Percentiles rank a stretch among this genome's conserved stretches.
Conservation (phyloP, 805 yeast genomes). For the Kodamaea leandrae region DNA sequence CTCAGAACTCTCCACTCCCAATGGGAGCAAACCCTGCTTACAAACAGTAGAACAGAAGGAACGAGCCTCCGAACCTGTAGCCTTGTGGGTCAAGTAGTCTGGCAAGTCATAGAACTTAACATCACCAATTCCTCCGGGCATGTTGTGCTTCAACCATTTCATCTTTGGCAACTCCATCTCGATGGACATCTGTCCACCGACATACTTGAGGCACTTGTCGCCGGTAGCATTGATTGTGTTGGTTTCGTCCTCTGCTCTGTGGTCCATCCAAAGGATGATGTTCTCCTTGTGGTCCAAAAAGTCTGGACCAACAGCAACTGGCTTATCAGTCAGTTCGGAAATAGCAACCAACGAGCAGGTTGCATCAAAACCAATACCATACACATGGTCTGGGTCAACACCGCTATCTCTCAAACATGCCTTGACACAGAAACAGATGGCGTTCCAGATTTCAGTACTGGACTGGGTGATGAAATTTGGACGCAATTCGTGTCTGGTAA, state of each 20-base stretch:
- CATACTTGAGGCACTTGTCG: constrained; percentile 80
- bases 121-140: constrained; percentile 55
- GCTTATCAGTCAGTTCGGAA: constrained; percentile 59
- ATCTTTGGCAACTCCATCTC: constrained; percentile 98
- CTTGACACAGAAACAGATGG: constrained; percentile 78
- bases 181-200: constrained; percentile 96
- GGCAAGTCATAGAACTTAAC: constrained; percentile 90
- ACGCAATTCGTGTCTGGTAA: constrained; percentile 71
- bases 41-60: constrained; percentile 90
- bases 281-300: constrained; percentile 71
- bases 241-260: constrained; percentile 84
- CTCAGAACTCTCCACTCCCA: constrained; percentile 81
- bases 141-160: constrained; percentile 88
- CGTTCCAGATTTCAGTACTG: constrained; percentile 87
- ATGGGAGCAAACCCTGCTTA: constrained; percentile 92
- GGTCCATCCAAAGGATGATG: constrained; percentile 97
- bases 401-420: constrained; percentile 72
- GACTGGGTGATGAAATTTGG: constrained; percentile 80
- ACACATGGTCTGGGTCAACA: constrained; percentile 62
- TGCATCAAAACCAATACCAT: constrained; percentile 95
- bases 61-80: constrained; percentile 84
- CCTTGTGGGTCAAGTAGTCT: constrained; percentile 87
- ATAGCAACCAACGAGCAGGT: constrained; percentile 92
- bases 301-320: constrained; percentile 91
- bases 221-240: constrained; percentile 74